Base-by-base conservation (phyloP, 371 early-diverging fungal genomes). In the Mortierella sp. region DNA sequence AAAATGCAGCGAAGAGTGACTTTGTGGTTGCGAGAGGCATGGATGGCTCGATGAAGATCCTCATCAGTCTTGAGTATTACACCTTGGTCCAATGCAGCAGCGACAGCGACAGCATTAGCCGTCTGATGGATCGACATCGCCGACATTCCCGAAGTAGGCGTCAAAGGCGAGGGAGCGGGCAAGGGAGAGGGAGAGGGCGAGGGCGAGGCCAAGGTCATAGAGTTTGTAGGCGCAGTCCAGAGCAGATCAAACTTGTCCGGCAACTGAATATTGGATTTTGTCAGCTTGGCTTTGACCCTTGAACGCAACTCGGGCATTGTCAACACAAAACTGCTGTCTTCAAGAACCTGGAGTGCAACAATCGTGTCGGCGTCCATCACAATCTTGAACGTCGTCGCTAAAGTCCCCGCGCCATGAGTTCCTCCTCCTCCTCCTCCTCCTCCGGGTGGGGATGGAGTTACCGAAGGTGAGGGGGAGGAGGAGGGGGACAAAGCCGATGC, bases 311-410 rank as follows among this genome's bases (percentile, higher is more conserved):
- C 86, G 4, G 74, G 9, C 63, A 85, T 71, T 0, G 86, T 79
- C 78, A 82, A 48, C 11, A 79, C 75, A 79, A 79, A 81, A 9
- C 63, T 70, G 24, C 60, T 57, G 50, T 82, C 80, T 38, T 85
- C 86, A 21, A 77, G 42, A 26, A 85, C 80, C 70, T 85, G 86
- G 47, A 85, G 55, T 0, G 86, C 86, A 14, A 85, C 82, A 70
- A 85, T 85, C 38, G 86, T 85, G 55, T 85, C 86, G 7, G 86
- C 86, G 58, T 85, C 82, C 65, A 85, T 70, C 26, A 85, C 86
- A 75, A 85, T 80, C 78, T 85, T 85, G 73, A 85, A 85, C 13
- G 82, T 84, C 31, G 84, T 81, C 16, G 75, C 80, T 10, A 84
- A 42, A 0, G 84, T 73, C 11, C 73, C 73, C 0, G 55, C 21